These are phyloP conservation scores for Hanseniaspora thailandica DNA, from an alignment of 805 yeast species.

Conservation along the genomic window DNA sequence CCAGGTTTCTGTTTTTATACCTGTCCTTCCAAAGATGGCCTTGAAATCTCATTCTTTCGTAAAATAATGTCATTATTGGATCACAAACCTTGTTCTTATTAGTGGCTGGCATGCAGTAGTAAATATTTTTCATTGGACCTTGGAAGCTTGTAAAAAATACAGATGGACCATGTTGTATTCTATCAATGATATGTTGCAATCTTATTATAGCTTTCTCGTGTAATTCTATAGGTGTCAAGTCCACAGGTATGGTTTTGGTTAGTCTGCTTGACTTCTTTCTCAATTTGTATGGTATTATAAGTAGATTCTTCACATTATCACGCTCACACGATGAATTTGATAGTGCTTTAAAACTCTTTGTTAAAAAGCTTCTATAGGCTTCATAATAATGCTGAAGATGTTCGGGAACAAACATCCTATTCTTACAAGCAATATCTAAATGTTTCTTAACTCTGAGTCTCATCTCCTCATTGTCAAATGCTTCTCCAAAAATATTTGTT, in stretches of 20 bases:
- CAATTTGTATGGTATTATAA: background rate
- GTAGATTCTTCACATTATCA: too few relatives aligned
- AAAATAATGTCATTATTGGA: background rate
- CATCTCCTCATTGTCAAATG: background rate
- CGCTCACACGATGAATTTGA: too few relatives aligned
- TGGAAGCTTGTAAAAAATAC: background rate
- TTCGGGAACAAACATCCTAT: background rate
- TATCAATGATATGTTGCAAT: background rate
- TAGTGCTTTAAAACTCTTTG: too few relatives aligned
- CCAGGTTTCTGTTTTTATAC: background rate
- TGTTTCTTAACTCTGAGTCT: background rate
- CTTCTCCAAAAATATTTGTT: background rate
- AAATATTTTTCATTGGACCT: background rate
- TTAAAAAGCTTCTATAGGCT: too few relatives aligned
- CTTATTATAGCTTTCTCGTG: constrained; percentile 3
- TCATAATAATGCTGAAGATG: background rate
- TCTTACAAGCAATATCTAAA: background rate
- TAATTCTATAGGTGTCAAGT: background rate
- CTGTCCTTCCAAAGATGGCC: background rate
- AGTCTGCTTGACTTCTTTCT: background rate
- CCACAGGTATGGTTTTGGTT: background rate
- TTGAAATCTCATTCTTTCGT: background rate
- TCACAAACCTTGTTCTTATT: background rate
- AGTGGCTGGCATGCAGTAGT: background rate
- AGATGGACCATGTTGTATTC: constrained; percentile 6